These are phyloP conservation scores for Dalbergia cochinchinensis DNA, from an alignment of 306 rosid genomes.

Conservation along the genomic window DNA sequence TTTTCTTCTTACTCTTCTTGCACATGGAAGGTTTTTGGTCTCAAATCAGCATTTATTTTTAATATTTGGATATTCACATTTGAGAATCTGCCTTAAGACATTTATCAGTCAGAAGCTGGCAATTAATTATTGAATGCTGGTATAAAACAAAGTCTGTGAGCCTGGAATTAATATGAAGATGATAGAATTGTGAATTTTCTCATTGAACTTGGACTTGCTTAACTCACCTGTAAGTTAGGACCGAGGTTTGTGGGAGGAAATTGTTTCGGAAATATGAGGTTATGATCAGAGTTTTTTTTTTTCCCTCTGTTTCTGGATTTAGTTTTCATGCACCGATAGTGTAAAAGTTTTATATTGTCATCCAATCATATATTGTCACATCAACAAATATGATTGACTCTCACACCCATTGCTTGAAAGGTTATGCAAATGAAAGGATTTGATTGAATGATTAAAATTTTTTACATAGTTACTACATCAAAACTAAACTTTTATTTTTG, in stretches of 20 bases:
- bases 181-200: constrained; percentile 21
- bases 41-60: constrained; percentile 23
- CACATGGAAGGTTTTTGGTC: constrained; percentile 27
- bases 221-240: constrained; percentile 21
- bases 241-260: constrained; percentile 15
- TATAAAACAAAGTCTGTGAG: constrained; percentile 18
- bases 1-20: constrained; percentile 35
- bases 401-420: too few species aligned
- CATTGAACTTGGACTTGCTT: constrained; percentile 32
- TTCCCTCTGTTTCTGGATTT: background rate
- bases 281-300: constrained; percentile 11
- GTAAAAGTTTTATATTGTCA: too few species aligned
- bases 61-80: constrained; percentile 23
- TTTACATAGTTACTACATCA: too few species aligned
- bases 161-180: constrained; percentile 8
- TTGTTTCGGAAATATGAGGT: constrained; percentile 34
- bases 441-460: too few species aligned
- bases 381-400: too few species aligned
- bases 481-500: too few species aligned
- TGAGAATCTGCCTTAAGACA: constrained; percentile 26
- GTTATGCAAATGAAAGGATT: too few species aligned
- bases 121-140: constrained; percentile 17
- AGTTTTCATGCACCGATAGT: too few species aligned
- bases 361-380: too few species aligned
- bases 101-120: constrained; percentile 26